Evolutionary conservation across 176 grass and related monocot genomes (phyloP), one percentile per base, ranked within the genome.

Genomic region (Bothriochloa decipiens): DNA sequence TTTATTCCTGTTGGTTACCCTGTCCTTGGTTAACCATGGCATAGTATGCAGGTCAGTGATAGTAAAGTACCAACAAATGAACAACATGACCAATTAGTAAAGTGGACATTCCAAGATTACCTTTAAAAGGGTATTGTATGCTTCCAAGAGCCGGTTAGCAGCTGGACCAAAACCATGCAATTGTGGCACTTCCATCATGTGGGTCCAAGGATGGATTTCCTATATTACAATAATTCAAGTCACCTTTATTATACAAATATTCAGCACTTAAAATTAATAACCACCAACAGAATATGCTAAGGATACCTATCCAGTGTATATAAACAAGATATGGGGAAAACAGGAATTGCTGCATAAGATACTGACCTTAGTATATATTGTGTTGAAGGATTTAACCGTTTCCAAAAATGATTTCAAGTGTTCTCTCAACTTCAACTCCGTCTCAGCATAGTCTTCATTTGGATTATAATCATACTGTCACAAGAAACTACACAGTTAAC

Each of bases 181-280:
- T 83, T 99, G 96, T 68, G 96, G 96, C 6, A 99, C 96, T 82
- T 99, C 96, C 96, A 99, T 99, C 93, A 99, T 99, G 75, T 99
- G 96, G 3, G 96, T 99, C 96, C 96, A 99, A 68, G 96, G 96
- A 67, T 92, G 96, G 79, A 99, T 99, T 88, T 99, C 96, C 96
- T 99, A 81, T 96, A 81, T 66, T 81, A 43, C 14, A 40, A 36
- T 8, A 83, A 79, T 70, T 61, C 35, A 83, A 76, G 40, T 61
- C 35, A 42, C 71, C 67, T 74, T 36, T 50, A 65, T 82, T 37
- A 74, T 74, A 68, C 47, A 79, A 79, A 39, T 49, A n/a, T 27
- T 74, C 13, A 65, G 36, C 7, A 83, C 46, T 41, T 67, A 20
- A 57, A 67, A 72, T 72, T 58, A 36, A 1, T 41, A 67, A 72